Evolutionary conservation across 768 basidiomycete species (phyloP).

Genomic region (Coprinellus aureogranulatus): DNA sequence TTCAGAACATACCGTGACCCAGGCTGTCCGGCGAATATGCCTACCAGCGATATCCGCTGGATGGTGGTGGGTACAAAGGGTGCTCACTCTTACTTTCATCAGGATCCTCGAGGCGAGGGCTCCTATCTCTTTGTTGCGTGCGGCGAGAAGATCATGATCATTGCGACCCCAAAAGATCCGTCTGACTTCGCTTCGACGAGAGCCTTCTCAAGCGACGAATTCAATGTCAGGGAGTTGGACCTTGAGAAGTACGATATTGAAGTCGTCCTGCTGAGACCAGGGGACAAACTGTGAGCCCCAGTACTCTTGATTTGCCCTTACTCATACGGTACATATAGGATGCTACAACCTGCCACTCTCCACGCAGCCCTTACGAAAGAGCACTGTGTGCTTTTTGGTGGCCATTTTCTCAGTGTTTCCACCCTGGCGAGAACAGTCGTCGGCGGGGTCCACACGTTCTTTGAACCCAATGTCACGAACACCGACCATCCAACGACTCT

Average conservation of each 20-base stretch:
- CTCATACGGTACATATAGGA: neutral
- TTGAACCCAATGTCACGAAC: neutral
- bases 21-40: neutral
- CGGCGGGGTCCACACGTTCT: neutral
- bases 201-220: neutral
- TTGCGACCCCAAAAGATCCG: neutral
- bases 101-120: neutral
- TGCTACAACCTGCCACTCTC: neutral
- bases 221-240: neutral
- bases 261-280: neutral
- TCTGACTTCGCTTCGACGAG: neutral
- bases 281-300: neutral
- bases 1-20: neutral
- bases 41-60: neutral
- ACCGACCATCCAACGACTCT: neutral
- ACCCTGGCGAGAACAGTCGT: neutral
- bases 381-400: neutral
- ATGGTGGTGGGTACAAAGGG: neutral
- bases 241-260: neutral
- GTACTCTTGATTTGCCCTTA: neutral
- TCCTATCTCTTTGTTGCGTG: neutral
- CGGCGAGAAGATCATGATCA: neutral
- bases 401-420: neutral
- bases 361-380: neutral
- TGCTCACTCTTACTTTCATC: neutral